These are phyloP conservation scores for Furcasterigmium sp. DNA, from an alignment of 2,329 filamentous ascomycete species.

Conservation along the genomic window DNA sequence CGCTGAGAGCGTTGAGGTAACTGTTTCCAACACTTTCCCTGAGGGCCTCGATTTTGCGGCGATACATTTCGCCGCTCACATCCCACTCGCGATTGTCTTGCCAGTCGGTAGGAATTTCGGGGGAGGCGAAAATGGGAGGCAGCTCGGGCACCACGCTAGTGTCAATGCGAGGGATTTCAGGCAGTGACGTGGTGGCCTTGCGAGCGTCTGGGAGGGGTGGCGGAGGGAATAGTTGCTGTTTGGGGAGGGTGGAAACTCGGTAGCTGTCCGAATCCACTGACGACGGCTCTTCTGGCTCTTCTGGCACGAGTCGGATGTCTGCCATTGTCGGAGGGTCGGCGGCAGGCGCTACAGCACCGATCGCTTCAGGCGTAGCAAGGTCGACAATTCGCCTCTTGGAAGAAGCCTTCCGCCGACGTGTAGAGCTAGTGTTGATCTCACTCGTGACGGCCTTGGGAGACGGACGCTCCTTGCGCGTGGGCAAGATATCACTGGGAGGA, in stretches of 20 bases:
- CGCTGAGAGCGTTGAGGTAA: conserved; percentile 81
- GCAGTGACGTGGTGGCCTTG: conserved; percentile 18
- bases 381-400: conserved; percentile 62
- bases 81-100: conserved; percentile 54
- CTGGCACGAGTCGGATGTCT: conserved; percentile 7
- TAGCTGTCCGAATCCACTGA: conserved; percentile 31
- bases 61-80: conserved; percentile 70
- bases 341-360: background rate
- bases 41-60: conserved; percentile 80
- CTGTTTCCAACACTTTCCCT: conserved; percentile 80
- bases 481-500: conserved; percentile 37
- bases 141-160: conserved; percentile 27
- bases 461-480: conserved; percentile 54
- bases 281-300: conserved; percentile 5
- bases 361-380: conserved; percentile 47
- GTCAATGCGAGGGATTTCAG: conserved; percentile 32
- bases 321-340: background rate
- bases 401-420: conserved; percentile 54
- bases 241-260: conserved; percentile 36
- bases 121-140: conserved; percentile 22
- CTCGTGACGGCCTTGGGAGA: conserved; percentile 47
- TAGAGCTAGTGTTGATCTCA: conserved; percentile 53
- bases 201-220: conserved; percentile 24
- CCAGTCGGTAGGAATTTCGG: conserved; percentile 28
- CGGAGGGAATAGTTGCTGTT: conserved; percentile 26